These are phyloP conservation scores for Penicillium frequentans DNA, from an alignment of 2,329 filamentous ascomycete species.

Conservation along the genomic window DNA sequence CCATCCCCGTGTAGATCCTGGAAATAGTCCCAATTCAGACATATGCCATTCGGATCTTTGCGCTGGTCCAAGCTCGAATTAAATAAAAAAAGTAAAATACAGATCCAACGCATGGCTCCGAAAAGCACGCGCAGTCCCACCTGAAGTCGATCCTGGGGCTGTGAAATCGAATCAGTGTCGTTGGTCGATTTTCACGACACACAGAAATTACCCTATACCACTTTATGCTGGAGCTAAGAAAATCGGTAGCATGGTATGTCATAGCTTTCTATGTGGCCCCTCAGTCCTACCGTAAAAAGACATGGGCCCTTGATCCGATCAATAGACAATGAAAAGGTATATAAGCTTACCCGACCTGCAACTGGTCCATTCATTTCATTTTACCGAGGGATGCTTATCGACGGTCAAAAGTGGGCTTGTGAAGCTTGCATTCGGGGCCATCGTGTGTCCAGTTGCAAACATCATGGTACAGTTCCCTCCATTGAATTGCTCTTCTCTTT, in stretches of 20 bases:
- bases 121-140: constrained; percentile 18
- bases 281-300: constrained; percentile 12
- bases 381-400: constrained; percentile 66
- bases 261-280: constrained; percentile 15
- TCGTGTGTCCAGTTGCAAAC: constrained; percentile 94
- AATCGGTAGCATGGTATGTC: constrained; percentile 17
- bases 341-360: constrained; percentile 14
- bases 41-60: neutral
- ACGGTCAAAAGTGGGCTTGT: constrained; percentile 96
- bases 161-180: constrained; percentile 14
- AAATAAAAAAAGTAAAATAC: neutral
- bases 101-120: constrained; percentile 6
- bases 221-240: neutral
- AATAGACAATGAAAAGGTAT: constrained; percentile 11
- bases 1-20: neutral
- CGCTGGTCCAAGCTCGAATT: constrained; percentile 13
- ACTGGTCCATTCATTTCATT: constrained; percentile 11
- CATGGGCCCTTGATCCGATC: neutral
- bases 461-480: constrained; percentile 64
- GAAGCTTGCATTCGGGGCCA: constrained; percentile 95
- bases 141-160: constrained; percentile 22
- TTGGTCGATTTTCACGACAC: constrained; percentile 8
- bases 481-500: neutral
- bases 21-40: neutral
- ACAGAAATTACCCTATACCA: constrained; percentile 6